Percentiles rank a stretch among this genome's conserved stretches.
phyloP scores from a whole-genome alignment of 257 asterid genomes.

The Nemophila menziesii region DNA sequence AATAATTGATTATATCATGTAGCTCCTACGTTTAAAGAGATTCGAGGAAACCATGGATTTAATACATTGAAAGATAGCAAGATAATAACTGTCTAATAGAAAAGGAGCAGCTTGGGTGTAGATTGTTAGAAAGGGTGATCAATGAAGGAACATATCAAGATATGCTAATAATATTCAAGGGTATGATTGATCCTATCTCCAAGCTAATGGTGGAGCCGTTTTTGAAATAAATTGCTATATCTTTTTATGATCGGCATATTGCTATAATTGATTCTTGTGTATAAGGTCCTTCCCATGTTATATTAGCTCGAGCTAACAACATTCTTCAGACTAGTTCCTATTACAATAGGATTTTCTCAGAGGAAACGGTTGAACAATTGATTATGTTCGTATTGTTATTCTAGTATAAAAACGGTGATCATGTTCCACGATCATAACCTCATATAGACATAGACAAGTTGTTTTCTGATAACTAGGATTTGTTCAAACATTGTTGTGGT shows the following conservation, averaged over 20 bases:
- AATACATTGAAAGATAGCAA: constrained; percentile 10
- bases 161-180: constrained; percentile 21
- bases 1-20: no score
- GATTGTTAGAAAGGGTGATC: constrained; percentile 21
- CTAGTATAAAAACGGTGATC: not conserved
- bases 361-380: no score
- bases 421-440: not conserved
- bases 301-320: no score
- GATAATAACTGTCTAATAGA: constrained; percentile 17
- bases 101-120: constrained; percentile 35
- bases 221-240: no score
- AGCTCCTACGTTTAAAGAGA: constrained; percentile 5
- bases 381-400: no score
- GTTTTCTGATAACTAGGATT: not conserved
- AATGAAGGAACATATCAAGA: constrained; percentile 28
- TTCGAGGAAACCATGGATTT: constrained; percentile 2
- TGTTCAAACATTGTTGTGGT: not conserved
- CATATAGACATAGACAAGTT: not conserved
- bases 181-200: constrained; percentile 19
- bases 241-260: no score
- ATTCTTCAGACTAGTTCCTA: no score
- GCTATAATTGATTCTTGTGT: no score
- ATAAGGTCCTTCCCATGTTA: no score
- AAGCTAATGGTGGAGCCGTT: constrained; percentile 35
- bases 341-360: no score